These are phyloP conservation scores for Globisporangium camurandrum DNA, from an alignment of 352 stramenopile species.

Conservation along the genomic window DNA sequence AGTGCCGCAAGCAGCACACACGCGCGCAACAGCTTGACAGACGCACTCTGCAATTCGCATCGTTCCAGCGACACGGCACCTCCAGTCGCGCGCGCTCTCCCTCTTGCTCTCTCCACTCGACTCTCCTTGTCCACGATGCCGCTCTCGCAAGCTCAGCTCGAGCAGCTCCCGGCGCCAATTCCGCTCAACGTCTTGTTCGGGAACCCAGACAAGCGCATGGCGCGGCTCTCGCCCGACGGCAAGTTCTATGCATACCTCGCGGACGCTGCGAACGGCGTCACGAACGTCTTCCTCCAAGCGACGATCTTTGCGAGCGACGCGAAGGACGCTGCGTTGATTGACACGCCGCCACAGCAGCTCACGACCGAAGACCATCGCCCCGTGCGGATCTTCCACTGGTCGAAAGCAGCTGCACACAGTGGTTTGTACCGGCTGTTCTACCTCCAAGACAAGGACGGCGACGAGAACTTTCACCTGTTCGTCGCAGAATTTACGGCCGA, in stretches of 20 bases:
- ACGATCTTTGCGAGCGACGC: constrained; percentile 20
- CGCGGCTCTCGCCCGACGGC: constrained; percentile 35
- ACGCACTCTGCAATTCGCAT: too few species aligned
- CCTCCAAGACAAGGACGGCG: constrained; percentile 31
- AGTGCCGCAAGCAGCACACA: too few species aligned
- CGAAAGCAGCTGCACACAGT: constrained; percentile 16
- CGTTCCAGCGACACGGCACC: too few species aligned
- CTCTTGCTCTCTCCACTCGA: neutral
- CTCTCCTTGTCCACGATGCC: constrained; percentile 3
- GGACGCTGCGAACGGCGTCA: constrained; percentile 27
- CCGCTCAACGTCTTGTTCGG: constrained; percentile 39
- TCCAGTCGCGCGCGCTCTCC: too few species aligned
- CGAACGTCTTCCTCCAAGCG: constrained; percentile 38
- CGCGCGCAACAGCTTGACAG: constrained; percentile 1
- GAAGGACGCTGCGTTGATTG: constrained; percentile 15
- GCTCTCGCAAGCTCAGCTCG: constrained; percentile 8
- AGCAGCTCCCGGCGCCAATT: constrained; percentile 23
- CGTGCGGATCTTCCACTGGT: constrained; percentile 31
- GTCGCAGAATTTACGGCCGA: constrained; percentile 29
- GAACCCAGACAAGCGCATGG: constrained; percentile 35
- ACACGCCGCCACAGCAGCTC: constrained; percentile 23
- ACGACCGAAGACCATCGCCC: constrained; percentile 30
- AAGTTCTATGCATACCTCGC: constrained; percentile 41
- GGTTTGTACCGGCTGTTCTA: constrained; percentile 23
- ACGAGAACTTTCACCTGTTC: constrained; percentile 43